phyloP scores from a whole-genome alignment of 805 yeast genomes.

The Sugiyamaella americana region DNA sequence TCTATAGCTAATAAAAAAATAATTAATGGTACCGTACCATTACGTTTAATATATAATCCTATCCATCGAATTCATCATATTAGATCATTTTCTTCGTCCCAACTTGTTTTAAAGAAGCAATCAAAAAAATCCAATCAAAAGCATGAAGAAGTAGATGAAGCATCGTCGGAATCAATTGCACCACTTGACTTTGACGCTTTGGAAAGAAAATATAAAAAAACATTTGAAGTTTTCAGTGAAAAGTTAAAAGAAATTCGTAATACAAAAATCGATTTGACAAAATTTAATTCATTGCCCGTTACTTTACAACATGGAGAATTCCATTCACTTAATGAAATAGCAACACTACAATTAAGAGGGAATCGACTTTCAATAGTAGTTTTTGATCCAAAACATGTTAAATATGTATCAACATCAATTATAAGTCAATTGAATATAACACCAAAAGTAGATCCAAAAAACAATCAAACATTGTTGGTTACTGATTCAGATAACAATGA shows the following conservation, averaged over 20 bases:
- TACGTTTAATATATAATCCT: too few species aligned
- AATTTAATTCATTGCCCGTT: constrained; percentile 57
- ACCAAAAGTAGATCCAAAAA: constrained; percentile 69
- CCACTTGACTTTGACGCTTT: constrained; percentile 23
- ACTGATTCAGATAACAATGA: constrained; percentile 53
- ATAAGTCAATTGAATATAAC: constrained; percentile 66
- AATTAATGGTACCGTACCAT: too few species aligned
- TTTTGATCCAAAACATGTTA: constrained; percentile 72
- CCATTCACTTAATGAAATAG: constrained; percentile 40
- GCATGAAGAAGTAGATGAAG: neutral
- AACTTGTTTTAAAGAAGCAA: neutral
- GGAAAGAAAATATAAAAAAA: constrained; percentile 40
- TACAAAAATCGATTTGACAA: constrained; percentile 60
- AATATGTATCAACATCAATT: constrained; percentile 64
- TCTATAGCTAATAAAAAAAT: too few species aligned
- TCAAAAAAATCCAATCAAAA: neutral
- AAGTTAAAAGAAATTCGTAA: constrained; percentile 56
- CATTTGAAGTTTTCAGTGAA: constrained; percentile 49
- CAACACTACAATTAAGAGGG: constrained; percentile 32
- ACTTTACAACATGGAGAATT: constrained; percentile 42
- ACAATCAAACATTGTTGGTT: constrained; percentile 66
- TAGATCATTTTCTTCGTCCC: neutral
- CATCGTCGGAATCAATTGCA: constrained; percentile 9
- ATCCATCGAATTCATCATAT: too few species aligned
- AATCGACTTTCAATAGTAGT: constrained; percentile 67